These are phyloP conservation scores for Aspergillus tamarii DNA, from an alignment of 2,329 filamentous ascomycete genomes.

Conservation along the genomic window DNA sequence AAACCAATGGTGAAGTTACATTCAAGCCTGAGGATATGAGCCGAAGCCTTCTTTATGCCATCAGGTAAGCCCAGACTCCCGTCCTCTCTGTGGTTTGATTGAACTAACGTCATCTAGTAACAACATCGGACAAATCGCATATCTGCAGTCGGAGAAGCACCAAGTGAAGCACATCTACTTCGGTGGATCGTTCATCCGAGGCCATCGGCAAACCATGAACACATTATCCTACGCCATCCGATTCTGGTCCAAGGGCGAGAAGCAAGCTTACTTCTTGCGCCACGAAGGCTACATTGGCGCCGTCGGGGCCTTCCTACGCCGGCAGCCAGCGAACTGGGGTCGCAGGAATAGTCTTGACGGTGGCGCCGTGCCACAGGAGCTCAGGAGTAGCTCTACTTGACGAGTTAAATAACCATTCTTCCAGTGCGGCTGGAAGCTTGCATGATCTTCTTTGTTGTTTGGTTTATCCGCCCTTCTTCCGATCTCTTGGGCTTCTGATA, in stretches of 20 bases:
- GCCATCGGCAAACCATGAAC: conserved; percentile 96
- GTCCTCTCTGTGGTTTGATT: conserved; percentile 1
- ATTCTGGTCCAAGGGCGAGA: conserved; percentile 93
- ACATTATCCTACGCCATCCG: conserved; percentile 95
- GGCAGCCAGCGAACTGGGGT: conserved; percentile 90
- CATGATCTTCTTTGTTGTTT: conserved; percentile 22
- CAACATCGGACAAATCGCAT: conserved; percentile 97
- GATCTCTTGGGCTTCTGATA: conserved; percentile 11
- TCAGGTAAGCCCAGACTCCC: conserved; percentile 56
- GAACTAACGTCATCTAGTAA: conserved; percentile 62
- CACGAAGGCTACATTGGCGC: conserved; percentile 95
- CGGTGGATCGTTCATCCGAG: conserved; percentile 93
- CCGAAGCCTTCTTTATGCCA: conserved; percentile 87
- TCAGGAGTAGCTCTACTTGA: conserved; percentile 1
- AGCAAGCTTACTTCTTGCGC: conserved; percentile 92
- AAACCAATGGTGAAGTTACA: conserved; percentile 40
- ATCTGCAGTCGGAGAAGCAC: conserved; percentile 95
- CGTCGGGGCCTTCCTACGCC: conserved; percentile 90
- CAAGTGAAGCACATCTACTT: conserved; percentile 93
- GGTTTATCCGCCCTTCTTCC: conserved; percentile 7
- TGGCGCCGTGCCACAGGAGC: conserved; percentile 30
- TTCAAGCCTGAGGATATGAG: conserved; percentile 87
- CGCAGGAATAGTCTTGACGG: conserved; percentile 76
- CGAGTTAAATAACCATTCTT: background rate
- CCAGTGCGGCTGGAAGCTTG: background rate